Percentiles rank a stretch among this genome's conserved stretches.
Conservation (phyloP, 345 rosid genomes). For the Zanthoxylum bungeanum region DNA sequence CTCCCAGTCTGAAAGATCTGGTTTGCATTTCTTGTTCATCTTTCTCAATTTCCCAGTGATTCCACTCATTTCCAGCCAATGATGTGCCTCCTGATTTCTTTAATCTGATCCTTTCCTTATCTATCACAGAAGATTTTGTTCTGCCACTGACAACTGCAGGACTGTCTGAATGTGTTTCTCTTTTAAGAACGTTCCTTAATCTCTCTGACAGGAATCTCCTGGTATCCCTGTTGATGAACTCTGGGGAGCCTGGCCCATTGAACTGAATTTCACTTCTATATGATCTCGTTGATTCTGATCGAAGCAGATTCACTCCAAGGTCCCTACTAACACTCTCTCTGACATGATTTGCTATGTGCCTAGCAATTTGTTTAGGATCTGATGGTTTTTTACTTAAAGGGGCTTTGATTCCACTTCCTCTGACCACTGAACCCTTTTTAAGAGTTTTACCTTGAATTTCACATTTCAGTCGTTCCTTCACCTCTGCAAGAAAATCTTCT, state of each 20-base stretch:
- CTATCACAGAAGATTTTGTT: slow-evolving; percentile 37
- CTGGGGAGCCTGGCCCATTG: slow-evolving; percentile 53
- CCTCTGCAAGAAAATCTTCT: slow-evolving; percentile 90
- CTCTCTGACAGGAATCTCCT: slow-evolving; percentile 63
- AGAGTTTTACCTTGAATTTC: slow-evolving; percentile 70
- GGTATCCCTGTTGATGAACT: slow-evolving; percentile 61
- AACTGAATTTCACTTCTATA: slow-evolving; percentile 54
- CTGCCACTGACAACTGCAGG: slow-evolving; percentile 28
- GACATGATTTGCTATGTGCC: slow-evolving; percentile 39
- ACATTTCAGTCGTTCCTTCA: slow-evolving; percentile 66
- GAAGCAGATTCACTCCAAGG: slow-evolving; percentile 36
- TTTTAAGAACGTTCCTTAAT: slow-evolving; percentile 55
- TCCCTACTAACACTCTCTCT: slow-evolving; percentile 49
- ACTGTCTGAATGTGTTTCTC: slow-evolving; percentile 34
- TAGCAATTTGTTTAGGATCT: slow-evolving; percentile 47
- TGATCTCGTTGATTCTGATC: slow-evolving; percentile 74
- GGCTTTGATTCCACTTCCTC: slow-evolving; percentile 80
- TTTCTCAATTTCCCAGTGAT: slow-evolving; percentile 30
- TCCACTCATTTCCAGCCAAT: slow-evolving; percentile 22
- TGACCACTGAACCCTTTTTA: slow-evolving; percentile 43
- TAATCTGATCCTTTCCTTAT: slow-evolving; percentile 26
- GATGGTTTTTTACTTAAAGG: slow-evolving; percentile 63
- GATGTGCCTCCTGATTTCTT: slow-evolving; percentile 23
- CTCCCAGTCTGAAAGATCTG: slow-evolving; percentile 44
- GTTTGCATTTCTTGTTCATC: slow-evolving; percentile 46